Evolutionary conservation across 495 filamentous ascomycete species (phyloP), one percentile per base, ranked within the genome.

Genomic region (Neurospora sublineolata): DNA sequence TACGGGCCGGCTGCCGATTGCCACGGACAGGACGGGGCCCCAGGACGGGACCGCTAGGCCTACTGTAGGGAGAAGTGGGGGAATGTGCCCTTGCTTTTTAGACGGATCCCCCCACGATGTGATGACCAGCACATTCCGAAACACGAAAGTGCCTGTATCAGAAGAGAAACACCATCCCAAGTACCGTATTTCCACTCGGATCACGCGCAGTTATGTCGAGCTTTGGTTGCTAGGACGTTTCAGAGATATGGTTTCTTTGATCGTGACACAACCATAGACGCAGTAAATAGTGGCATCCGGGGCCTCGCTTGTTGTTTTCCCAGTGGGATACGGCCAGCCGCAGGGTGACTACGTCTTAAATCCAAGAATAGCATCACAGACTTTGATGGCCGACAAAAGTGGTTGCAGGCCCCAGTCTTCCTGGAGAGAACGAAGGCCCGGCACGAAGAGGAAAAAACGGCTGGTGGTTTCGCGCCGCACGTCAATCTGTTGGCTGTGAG

Each of bases 81-180:
- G 58, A 39, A 39, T 37, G 42, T 46, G 27, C 39, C 67, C 30
- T 30, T 46, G n/a, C 64, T 71, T 40, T 33, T 72, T 68, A 37
- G 71, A 68, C 37, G 36, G 40, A 23, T 72, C 64, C 30, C 64
- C 30, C 39, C 70, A 33, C 68, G 70, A 75, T 73, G 60, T 69
- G 68, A 68, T 68, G 68, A 69, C 68, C 64, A 38, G 69, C 69
- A 75, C 67, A 69, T 70, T 73, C 58, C 71, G 71, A 75, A 75
- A 75, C 73, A 71, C 67, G 44, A 70, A 42, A 52, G 68, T 71
- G 38, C 46, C 40, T 68, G 73, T 75, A 46, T 73, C 73, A 75
- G 72, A 67, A 64, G 52, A 60, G 27, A 30, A 60, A 8, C 27
- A 60, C 36, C 42, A 70, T 58, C 23, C 4, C 33, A 37, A 14